Percentiles rank a stretch among this genome's conserved stretches.
These are phyloP conservation scores for Pythium periplocum DNA, from an alignment of 352 stramenopile species.

Conservation along the genomic window DNA sequence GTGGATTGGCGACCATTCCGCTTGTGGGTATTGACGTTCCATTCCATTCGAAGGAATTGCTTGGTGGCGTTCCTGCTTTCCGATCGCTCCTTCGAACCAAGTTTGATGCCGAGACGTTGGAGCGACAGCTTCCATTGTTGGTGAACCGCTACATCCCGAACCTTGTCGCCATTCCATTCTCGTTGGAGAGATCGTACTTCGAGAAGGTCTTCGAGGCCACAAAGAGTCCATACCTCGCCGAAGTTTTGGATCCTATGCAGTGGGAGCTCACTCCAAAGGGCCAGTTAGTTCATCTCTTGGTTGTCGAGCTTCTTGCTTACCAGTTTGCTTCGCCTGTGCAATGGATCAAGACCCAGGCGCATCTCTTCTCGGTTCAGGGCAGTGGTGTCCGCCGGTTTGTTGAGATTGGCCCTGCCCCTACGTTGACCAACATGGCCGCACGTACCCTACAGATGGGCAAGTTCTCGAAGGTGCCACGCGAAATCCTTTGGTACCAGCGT, in stretches of 20 bases:
- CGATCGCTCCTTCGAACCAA: constrained; percentile 65
- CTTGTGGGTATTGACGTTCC: constrained; percentile 86
- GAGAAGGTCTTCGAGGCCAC: constrained; percentile 68
- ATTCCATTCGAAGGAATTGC: constrained; percentile 85
- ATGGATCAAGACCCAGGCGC: constrained; percentile 85
- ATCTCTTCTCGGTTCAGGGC: constrained; percentile 58
- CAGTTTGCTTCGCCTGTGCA: constrained; percentile 87
- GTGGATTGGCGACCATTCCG: constrained; percentile 78
- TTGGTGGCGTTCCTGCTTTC: constrained; percentile 79
- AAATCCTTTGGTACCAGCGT: constrained; percentile 83
- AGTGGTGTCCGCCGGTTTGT: constrained; percentile 61
- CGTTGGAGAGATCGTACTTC: constrained; percentile 70
- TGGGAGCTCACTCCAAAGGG: constrained; percentile 62
- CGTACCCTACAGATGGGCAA: constrained; percentile 68
- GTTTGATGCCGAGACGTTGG: constrained; percentile 61
- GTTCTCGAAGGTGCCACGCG: constrained; percentile 41
- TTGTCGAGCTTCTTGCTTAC: constrained; percentile 85
- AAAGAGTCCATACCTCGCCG: constrained; percentile 59
- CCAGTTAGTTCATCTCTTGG: constrained; percentile 67
- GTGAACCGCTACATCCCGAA: constrained; percentile 86
- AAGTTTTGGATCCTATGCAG: constrained; percentile 62
- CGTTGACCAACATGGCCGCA: constrained; percentile 81
- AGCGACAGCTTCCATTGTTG: constrained; percentile 59
- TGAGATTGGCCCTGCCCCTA: constrained; percentile 79
- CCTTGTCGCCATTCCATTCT: constrained; percentile 75